phyloP scores from a whole-genome alignment of 1,284 basidiomycete species.

The Malassezia pachydermatis region DNA sequence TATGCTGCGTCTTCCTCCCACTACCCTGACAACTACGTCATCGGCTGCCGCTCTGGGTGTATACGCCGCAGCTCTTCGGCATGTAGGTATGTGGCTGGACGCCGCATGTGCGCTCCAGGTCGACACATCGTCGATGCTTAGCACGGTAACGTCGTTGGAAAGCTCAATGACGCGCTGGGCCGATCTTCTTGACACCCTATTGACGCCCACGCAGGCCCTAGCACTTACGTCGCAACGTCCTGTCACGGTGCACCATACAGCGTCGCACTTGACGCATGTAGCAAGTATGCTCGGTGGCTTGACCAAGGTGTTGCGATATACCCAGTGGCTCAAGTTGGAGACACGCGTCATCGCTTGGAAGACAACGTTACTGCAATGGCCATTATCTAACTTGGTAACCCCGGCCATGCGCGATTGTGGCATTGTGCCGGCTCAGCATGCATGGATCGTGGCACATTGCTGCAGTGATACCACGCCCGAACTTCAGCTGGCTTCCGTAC shows the following conservation, averaged over 20 bases:
- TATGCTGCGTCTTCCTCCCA: too few relatives aligned
- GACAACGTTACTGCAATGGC: neutral
- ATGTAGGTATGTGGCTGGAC: slow-evolving; percentile 11
- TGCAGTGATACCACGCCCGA: neutral
- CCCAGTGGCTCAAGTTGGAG: neutral
- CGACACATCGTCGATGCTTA: too few relatives aligned
- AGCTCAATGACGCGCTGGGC: too few relatives aligned
- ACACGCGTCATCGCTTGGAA: neutral
- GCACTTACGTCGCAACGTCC: neutral
- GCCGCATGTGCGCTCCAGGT: too few relatives aligned
- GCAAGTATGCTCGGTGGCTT: neutral
- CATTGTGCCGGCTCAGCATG: slow-evolving; percentile 4
- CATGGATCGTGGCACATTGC: neutral
- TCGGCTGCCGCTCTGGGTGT: neutral
- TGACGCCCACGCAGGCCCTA: too few relatives aligned
- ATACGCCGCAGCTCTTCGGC: neutral
- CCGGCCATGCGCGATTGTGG: neutral
- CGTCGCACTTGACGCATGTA: neutral
- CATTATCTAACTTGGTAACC: neutral
- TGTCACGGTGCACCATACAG: slow-evolving; percentile 10
- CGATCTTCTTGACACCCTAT: too few relatives aligned
- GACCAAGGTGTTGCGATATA: neutral
- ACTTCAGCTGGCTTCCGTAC: neutral
- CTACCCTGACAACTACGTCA: too few relatives aligned
- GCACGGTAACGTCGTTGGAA: too few relatives aligned